Conservation (phyloP, 768 basidiomycete species). For the Lepiota subincarnata region DNA sequence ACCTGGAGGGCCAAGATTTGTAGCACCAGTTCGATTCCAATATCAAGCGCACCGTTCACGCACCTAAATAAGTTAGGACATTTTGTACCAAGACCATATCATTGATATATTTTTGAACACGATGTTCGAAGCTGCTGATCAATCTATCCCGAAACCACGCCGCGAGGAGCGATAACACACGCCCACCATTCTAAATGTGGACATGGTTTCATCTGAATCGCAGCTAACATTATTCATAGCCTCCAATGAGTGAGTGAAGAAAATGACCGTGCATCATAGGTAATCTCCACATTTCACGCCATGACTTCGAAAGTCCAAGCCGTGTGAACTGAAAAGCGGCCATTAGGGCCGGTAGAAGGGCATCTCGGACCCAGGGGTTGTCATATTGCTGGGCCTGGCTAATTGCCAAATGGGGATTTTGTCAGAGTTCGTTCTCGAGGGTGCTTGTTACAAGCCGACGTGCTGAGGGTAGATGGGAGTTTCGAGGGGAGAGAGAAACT, state of each 20-base stretch:
- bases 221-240: not conserved
- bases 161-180: not conserved
- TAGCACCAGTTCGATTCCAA: slow-evolving; percentile 1
- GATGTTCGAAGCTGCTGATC: slow-evolving; percentile 1
- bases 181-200: not conserved
- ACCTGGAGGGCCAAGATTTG: not conserved
- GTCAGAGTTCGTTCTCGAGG: no score
- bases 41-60: not conserved
- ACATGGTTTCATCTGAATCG: not conserved
- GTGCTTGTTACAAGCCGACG: no score
- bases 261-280: not conserved
- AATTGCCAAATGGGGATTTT: no score
- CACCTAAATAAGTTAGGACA: not conserved
- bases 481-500: not conserved
- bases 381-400: no score
- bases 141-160: not conserved
- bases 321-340: no score
- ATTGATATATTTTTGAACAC: not conserved
- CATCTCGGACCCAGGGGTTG: no score
- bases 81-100: not conserved
- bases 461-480: not conserved
- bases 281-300: no score
- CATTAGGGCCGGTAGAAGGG: no score
- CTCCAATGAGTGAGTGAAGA: not conserved
- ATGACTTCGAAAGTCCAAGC: no score